Evolutionary conservation across 352 stramenopile species (phyloP).

Genomic region (Aphanomyces cochlioides): DNA sequence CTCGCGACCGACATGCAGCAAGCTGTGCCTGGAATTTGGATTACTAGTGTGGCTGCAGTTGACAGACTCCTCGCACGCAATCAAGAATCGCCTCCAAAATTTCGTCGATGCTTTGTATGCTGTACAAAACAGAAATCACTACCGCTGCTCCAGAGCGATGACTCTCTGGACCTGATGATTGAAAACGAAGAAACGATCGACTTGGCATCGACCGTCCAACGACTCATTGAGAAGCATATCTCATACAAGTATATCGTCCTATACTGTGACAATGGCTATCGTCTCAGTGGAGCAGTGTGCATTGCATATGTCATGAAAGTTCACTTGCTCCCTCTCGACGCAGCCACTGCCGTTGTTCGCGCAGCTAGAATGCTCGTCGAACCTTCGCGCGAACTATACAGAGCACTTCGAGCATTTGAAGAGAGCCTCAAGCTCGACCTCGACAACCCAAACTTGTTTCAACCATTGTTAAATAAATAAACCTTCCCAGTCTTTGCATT

Average conservation of each 20-base stretch:
- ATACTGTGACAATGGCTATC: slow-evolving; percentile 5
- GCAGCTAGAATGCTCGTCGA: slow-evolving; percentile 16
- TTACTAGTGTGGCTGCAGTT: not conserved
- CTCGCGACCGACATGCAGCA: slow-evolving; percentile 24
- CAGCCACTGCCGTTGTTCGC: not conserved
- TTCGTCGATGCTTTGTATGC: slow-evolving; percentile 11
- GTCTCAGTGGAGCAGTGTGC: slow-evolving; percentile 4
- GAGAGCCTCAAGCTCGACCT: not conserved
- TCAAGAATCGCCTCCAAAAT: not conserved
- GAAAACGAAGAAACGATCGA: slow-evolving; percentile 5
- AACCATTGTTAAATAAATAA: not conserved
- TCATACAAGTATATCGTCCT: not conserved
- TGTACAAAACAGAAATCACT: not conserved
- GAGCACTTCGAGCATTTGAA: not conserved
- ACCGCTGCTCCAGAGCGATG: not conserved
- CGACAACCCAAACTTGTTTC: slow-evolving; percentile 9
- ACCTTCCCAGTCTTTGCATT: not conserved
- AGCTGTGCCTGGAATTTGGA: slow-evolving; percentile 10
- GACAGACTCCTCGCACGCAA: not conserved
- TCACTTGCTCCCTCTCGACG: not conserved
- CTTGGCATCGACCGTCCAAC: not conserved
- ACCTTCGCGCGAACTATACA: not conserved
- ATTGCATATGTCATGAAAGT: slow-evolving; percentile 18
- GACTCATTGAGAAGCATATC: not conserved
- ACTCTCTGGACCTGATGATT: not conserved